Conservation (phyloP, 495 filamentous ascomycete genomes). For the Cudoniella acicularis region DNA sequence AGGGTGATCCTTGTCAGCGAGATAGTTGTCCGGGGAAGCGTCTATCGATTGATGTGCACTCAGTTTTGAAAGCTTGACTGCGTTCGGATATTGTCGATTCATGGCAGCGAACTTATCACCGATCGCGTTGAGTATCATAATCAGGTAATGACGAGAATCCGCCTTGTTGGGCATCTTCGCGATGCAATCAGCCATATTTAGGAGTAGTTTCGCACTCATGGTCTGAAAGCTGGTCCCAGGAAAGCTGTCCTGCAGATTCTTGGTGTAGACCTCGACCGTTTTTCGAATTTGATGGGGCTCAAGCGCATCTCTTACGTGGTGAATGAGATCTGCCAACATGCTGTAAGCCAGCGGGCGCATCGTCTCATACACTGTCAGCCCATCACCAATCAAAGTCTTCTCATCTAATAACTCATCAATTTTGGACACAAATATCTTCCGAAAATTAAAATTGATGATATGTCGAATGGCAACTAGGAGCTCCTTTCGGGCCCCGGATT, state of each 20-base stretch:
- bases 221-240: conserved; percentile 99
- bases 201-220: conserved; percentile 94
- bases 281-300: conserved; percentile 83
- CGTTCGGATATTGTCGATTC: conserved; percentile 93
- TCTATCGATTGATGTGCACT: conserved; percentile 63
- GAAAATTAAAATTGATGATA: conserved; percentile 98
- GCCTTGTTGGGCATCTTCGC: conserved; percentile 85
- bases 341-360: conserved; percentile 96
- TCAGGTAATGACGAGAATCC: conserved; percentile 90
- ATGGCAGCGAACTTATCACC: conserved; percentile 97
- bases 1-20: conserved; percentile 72
- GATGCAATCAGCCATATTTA: conserved; percentile 98
- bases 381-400: conserved; percentile 89
- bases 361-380: conserved; percentile 92
- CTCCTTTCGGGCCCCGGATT: conserved; percentile 91
- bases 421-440: conserved; percentile 89
- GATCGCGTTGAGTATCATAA: conserved; percentile 96
- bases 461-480: conserved; percentile 93
- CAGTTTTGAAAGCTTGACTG: conserved; percentile 81
- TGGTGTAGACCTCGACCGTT: conserved; percentile 95
- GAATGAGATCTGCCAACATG: conserved; percentile 96
- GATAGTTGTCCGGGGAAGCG: conserved; percentile 68
- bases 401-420: conserved; percentile 96
- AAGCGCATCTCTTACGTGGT: conserved; percentile 88
- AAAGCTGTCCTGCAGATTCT: conserved; percentile 92